Percentiles rank a stretch among this genome's conserved stretches.
These are phyloP conservation scores for Trichosporon sp. DNA, from an alignment of 1,284 basidiomycete genomes.

Conservation along the genomic window DNA sequence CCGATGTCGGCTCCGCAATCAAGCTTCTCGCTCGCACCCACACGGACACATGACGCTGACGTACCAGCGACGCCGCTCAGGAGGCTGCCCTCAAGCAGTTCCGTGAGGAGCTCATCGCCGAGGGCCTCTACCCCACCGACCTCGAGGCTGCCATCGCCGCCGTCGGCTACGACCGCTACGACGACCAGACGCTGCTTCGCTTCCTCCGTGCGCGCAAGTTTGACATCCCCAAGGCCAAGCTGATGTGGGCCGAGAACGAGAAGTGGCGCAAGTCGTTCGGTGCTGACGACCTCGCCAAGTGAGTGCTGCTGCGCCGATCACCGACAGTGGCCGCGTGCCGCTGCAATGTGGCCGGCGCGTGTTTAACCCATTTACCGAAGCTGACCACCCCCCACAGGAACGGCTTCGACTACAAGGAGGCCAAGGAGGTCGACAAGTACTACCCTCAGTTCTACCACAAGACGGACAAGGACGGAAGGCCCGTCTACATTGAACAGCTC, in stretches of 20 bases:
- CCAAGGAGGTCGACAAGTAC: slow-evolving; percentile 79
- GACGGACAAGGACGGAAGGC: slow-evolving; percentile 93
- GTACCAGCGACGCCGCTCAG: slow-evolving; percentile 57
- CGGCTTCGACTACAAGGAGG: slow-evolving; percentile 84
- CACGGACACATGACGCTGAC: slow-evolving; percentile 5
- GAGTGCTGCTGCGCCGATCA: slow-evolving; percentile 43
- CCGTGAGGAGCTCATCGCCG: slow-evolving; percentile 64
- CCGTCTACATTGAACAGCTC: slow-evolving; percentile 91
- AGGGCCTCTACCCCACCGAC: slow-evolving; percentile 49
- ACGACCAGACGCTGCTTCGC: slow-evolving; percentile 77
- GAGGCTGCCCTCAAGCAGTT: slow-evolving; percentile 76
- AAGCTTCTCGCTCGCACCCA: neutral
- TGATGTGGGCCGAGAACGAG: slow-evolving; percentile 81
- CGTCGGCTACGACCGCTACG: slow-evolving; percentile 67
- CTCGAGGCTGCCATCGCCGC: slow-evolving; percentile 44
- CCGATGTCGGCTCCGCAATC: neutral
- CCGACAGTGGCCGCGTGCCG: neutral
- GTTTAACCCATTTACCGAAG: neutral
- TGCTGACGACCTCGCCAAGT: slow-evolving; percentile 85
- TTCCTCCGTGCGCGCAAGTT: slow-evolving; percentile 94
- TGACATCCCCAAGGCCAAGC: slow-evolving; percentile 76
- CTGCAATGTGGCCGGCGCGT: neutral
- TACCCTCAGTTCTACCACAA: slow-evolving; percentile 98
- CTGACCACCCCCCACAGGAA: slow-evolving; percentile 60
- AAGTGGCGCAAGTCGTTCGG: slow-evolving; percentile 88